A percentile compares a stretch with the other conserved stretches of the same genome.
phyloP scores from a whole-genome alignment of 768 basidiomycete genomes.

The Suillus lakei region DNA sequence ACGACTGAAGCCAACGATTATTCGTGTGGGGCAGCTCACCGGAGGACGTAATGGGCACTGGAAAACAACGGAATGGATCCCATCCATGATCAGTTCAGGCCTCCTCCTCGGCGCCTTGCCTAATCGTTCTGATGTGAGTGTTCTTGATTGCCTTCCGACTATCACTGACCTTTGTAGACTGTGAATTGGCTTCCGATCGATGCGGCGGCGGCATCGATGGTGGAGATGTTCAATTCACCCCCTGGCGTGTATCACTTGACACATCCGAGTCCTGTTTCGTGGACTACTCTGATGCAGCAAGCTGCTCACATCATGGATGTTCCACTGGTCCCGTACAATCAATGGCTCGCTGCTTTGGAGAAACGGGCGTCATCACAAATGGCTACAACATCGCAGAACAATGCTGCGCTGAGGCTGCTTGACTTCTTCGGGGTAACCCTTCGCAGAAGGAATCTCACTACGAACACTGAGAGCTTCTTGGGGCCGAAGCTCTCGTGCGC shows the following conservation, averaged over 20 bases:
- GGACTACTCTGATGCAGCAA: conserved; percentile 21
- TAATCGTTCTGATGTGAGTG: conserved; percentile 31
- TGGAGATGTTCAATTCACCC: conserved; percentile 5
- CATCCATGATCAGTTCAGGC: conserved; percentile 40
- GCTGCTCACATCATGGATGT: conserved; percentile 27
- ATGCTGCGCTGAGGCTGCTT: conserved; percentile 16
- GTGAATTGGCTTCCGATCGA: conserved; percentile 34
- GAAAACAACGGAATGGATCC: conserved; percentile 51
- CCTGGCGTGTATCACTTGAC: conserved; percentile 9
- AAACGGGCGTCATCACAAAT: neutral
- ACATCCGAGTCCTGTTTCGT: conserved; percentile 27
- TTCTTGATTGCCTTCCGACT: neutral
- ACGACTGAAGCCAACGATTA: conserved; percentile 34
- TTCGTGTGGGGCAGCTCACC: conserved; percentile 49
- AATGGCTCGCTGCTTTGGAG: conserved; percentile 36
- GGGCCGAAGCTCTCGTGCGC: conserved; percentile 4
- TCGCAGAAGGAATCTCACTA: neutral
- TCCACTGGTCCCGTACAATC: conserved; percentile 34
- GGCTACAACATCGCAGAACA: neutral
- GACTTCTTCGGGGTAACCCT: conserved; percentile 8
- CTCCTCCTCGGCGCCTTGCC: conserved; percentile 38
- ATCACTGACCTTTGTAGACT: conserved; percentile 12
- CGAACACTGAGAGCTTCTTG: conserved; percentile 7
- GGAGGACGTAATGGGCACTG: conserved; percentile 46
- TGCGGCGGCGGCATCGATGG: conserved; percentile 1